These are phyloP conservation scores for Colletotrichum acutatum DNA, from an alignment of 2,329 filamentous ascomycete species.

Conservation along the genomic window DNA sequence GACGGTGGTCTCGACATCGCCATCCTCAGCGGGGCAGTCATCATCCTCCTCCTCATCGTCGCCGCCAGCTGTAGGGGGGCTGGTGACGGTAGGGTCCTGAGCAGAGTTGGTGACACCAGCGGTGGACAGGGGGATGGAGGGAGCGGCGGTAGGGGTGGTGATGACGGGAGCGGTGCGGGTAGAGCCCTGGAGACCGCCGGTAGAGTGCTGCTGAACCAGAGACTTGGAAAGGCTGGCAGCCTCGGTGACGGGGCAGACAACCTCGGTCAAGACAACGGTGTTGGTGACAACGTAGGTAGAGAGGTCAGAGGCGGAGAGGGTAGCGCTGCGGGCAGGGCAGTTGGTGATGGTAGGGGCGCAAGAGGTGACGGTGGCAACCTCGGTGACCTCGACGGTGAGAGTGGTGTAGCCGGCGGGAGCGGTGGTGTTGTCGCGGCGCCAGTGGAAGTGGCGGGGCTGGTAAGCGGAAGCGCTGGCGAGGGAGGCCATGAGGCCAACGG, in stretches of 20 bases:
- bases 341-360: slow-evolving; percentile 68
- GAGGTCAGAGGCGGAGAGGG: slow-evolving; percentile 49
- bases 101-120: slow-evolving; percentile 48
- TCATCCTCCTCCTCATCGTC: slow-evolving; percentile 31
- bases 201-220: slow-evolving; percentile 48
- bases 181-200: slow-evolving; percentile 50
- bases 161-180: slow-evolving; percentile 46
- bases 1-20: slow-evolving; percentile 36
- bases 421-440: slow-evolving; percentile 37
- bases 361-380: slow-evolving; percentile 67
- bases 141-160: slow-evolving; percentile 36
- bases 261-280: slow-evolving; percentile 52
- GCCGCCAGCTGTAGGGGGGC: slow-evolving; percentile 10
- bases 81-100: slow-evolving; percentile 35
- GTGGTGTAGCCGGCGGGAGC: slow-evolving; percentile 47
- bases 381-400: slow-evolving; percentile 63
- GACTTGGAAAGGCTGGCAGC: slow-evolving; percentile 53
- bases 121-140: slow-evolving; percentile 42
- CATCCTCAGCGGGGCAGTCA: slow-evolving; percentile 31
- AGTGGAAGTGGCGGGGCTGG: slow-evolving; percentile 48
- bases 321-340: slow-evolving; percentile 57
- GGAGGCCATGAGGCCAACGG: slow-evolving; percentile 57
- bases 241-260: slow-evolving; percentile 58
- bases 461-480: slow-evolving; percentile 54
- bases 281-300: slow-evolving; percentile 49